Base-by-base conservation (phyloP, 2,329 filamentous ascomycete species). In the Tetracladium maxilliforme region DNA sequence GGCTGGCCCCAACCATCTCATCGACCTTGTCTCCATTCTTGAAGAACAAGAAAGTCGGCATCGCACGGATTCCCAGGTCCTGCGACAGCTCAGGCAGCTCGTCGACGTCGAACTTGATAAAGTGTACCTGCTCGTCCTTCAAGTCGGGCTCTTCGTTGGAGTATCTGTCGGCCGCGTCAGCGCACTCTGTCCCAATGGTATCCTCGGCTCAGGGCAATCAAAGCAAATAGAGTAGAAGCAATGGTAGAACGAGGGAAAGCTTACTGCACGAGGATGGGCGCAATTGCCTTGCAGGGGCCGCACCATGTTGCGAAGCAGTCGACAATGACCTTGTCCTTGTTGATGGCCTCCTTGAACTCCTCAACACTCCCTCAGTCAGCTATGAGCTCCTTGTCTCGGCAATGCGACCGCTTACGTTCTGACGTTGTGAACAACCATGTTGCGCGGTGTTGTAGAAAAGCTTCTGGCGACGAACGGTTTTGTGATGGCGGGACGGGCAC, bases 291-390 rank as follows among this genome's bases (percentile, higher is more conserved):
- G 77, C 87, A 95, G 32, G 87, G 87, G 32, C 83, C 84, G 61
- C 87, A 95, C 86, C 86, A 94, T 34, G 61, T 71, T 29, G 86
- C 86, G 52, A 78, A 84, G 59, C 72, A 84, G 61, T 95, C 87
- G 32, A 94, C 58, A 39, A 92, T 67, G 35, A 79, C 51, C 26
- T 61, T 62, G 43, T 70, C 59, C 40, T 56, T 43, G 28, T 56
- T 47, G 31, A 76, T 40, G 29, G 64, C 64, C 16, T 49, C 42
- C 28, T 67, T 48, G 50, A 70, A 84, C 16, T 72, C 67, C 14
- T 54, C 44, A n/a, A n/a, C n/a, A n/a, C n/a, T n/a, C n/a, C n/a
- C n/a, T n/a, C n/a, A n/a, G n/a, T n/a, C n/a, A n/a, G n/a, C n/a
- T n/a, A n/a, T n/a, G n/a, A n/a, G n/a, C n/a, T n/a, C n/a, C n/a